A percentile compares a stretch with the other conserved stretches of the same genome.
Conservation (phyloP, 768 basidiomycete species). For the Aureoboletus auriporus region DNA sequence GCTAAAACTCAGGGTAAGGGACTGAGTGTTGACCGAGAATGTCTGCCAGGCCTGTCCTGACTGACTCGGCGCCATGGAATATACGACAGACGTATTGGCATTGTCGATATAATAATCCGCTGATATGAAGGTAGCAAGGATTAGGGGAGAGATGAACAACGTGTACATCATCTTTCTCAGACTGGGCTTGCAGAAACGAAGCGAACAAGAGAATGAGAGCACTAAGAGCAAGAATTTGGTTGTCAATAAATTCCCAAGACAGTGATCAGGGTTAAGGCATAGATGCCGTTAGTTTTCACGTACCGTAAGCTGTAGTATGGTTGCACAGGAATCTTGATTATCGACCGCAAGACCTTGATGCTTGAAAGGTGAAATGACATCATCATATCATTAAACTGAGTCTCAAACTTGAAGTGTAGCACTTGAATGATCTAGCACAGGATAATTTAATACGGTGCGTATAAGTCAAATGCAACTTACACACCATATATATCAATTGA, state of each 20-base stretch:
- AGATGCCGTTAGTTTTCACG: too few species aligned
- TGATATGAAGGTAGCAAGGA: constrained; percentile 11
- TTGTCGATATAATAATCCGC: constrained; percentile 25
- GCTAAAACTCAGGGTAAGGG: constrained; percentile 2
- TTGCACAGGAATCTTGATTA: too few species aligned
- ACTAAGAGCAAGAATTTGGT: not conserved
- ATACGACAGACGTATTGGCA: constrained; percentile 16
- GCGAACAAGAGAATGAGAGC: not conserved
- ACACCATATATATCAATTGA: not conserved
- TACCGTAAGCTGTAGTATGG: too few species aligned
- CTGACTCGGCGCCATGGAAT: constrained; percentile 13
- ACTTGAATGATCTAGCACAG: not conserved
- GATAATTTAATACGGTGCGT: not conserved
- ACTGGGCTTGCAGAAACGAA: not conserved
- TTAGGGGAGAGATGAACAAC: constrained; percentile 2
- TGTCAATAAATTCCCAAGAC: too few species aligned
- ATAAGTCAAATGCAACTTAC: not conserved
- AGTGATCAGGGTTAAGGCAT: too few species aligned
- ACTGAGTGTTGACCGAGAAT: not conserved
- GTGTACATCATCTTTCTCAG: constrained; percentile 3
- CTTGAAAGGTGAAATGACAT: too few species aligned
- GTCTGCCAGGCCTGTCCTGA: constrained; percentile 11
- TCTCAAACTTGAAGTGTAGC: too few species aligned
- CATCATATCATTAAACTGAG: too few species aligned
- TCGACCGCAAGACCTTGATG: too few species aligned